phyloP scores from a whole-genome alignment of 2,329 filamentous ascomycete species.

The Botrytis sinoallii region DNA sequence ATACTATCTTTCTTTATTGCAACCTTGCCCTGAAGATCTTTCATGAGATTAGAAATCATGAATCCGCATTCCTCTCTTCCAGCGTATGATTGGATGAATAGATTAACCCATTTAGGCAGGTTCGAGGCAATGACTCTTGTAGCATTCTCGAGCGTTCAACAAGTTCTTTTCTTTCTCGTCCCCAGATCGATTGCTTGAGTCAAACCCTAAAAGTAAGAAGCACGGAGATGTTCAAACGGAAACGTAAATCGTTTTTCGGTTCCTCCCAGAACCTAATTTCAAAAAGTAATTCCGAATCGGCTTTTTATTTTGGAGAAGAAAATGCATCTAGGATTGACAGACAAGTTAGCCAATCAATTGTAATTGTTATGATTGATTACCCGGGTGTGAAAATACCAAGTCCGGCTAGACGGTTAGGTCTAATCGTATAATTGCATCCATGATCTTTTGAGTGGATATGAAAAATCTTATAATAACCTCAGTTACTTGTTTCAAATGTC shows the following conservation, averaged over 20 bases:
- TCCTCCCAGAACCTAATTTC: not conserved
- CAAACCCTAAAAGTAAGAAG: not conserved
- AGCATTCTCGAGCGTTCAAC: not conserved
- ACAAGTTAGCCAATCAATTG: not conserved
- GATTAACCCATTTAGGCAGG: not conserved
- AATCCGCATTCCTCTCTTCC: not conserved
- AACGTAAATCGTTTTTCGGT: not conserved
- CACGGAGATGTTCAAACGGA: not conserved
- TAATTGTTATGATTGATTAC: not conserved
- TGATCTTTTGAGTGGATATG: not conserved
- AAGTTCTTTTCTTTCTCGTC: not conserved
- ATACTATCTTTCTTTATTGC: not conserved
- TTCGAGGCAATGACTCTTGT: not conserved
- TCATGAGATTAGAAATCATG: not conserved
- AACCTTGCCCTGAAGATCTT: not conserved
- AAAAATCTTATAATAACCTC: constrained; percentile 11
- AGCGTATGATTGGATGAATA: not conserved
- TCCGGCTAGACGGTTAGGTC: not conserved
- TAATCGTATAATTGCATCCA: not conserved
- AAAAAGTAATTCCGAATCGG: constrained; percentile 1
- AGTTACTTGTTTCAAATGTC: not conserved
- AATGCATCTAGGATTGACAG: not conserved
- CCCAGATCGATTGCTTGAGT: not conserved
- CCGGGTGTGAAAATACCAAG: not conserved
- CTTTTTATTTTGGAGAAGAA: not conserved